Percentiles rank a stretch among this genome's conserved stretches.
These are phyloP conservation scores for Mycena maculata DNA, from an alignment of 768 basidiomycete genomes.

Conservation along the genomic window DNA sequence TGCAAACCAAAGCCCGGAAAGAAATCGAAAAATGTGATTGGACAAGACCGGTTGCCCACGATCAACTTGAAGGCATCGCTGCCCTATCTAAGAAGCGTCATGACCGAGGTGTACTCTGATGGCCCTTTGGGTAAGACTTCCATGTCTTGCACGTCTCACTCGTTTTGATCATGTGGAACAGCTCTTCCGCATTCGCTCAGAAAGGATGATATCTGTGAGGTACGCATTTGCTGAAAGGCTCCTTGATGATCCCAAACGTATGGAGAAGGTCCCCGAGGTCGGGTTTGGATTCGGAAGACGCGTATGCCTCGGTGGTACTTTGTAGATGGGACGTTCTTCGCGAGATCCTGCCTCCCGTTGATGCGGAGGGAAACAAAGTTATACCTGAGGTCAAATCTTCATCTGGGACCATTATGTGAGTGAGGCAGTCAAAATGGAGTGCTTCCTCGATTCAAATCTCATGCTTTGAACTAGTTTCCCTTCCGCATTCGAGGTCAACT, in stretches of 20 bases:
- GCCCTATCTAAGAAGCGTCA: constrained; percentile 26
- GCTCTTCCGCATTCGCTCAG: neutral
- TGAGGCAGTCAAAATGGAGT: no score
- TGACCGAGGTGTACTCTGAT: constrained; percentile 26
- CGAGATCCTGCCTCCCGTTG: neutral
- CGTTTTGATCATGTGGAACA: neutral
- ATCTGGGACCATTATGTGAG: constrained; percentile 14
- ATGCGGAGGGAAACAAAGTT: neutral
- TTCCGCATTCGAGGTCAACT: no score
- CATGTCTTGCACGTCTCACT: neutral
- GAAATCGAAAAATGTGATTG: constrained; percentile 16
- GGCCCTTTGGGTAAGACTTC: constrained; percentile 32
- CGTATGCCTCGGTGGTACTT: constrained; percentile 26
- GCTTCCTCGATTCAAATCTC: no score
- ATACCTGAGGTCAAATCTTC: constrained; percentile 1
- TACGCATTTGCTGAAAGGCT: constrained; percentile 22
- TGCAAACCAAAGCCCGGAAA: constrained; percentile 7
- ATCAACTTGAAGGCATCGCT: constrained; percentile 7
- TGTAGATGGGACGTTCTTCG: constrained; percentile 15
- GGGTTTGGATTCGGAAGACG: constrained; percentile 35
- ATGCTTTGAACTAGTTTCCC: no score
- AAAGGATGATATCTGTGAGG: constrained; percentile 28
- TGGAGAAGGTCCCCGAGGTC: constrained; percentile 25
- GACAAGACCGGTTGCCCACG: constrained; percentile 21
- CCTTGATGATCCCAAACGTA: constrained; percentile 16